Percentiles rank a stretch among this genome's conserved stretches.
phyloP scores from a whole-genome alignment of 345 rosid species.

The Anacardium occidentale region DNA sequence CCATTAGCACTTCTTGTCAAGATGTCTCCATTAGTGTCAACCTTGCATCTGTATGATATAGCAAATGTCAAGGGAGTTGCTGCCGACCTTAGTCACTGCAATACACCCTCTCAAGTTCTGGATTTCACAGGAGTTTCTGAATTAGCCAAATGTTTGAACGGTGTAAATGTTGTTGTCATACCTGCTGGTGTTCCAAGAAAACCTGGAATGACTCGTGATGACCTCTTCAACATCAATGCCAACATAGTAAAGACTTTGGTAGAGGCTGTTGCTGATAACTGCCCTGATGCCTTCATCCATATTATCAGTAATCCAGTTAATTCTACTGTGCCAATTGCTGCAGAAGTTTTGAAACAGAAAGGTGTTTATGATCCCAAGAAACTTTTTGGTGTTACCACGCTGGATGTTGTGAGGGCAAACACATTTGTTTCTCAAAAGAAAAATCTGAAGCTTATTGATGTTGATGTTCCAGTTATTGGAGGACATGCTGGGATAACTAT shows the following conservation, averaged over 20 bases:
- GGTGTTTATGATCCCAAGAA: conserved; percentile 82
- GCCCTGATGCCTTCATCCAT: conserved; percentile 87
- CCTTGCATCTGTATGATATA: conserved; percentile 78
- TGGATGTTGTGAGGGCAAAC: conserved; percentile 87
- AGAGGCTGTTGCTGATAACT: conserved; percentile 79
- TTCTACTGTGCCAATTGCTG: conserved; percentile 84
- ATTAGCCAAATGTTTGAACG: conserved; percentile 62
- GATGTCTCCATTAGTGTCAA: conserved; percentile 90
- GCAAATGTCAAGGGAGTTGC: conserved; percentile 95
- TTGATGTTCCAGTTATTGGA: conserved; percentile 84
- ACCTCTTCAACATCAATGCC: conserved; percentile 76
- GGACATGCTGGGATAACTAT: conserved; percentile 93
- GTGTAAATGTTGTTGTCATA: conserved; percentile 70
- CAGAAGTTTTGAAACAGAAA: conserved; percentile 70
- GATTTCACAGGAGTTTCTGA: conserved; percentile 83
- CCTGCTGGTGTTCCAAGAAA: conserved; percentile 61
- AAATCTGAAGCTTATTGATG: conserved; percentile 76
- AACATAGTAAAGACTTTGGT: conserved; percentile 64
- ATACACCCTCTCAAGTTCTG: conserved; percentile 81
- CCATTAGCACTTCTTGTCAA: conserved; percentile 81
- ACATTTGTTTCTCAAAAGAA: conserved; percentile 77
- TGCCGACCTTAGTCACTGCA: conserved; percentile 94
- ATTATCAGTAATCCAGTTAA: conserved; percentile 88
- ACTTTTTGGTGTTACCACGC: conserved; percentile 78
- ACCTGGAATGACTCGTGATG: too few species aligned